These are phyloP conservation scores for Plasmodium sp. DNA, from an alignment of 169 alveolate species.

Conservation along the genomic window DNA sequence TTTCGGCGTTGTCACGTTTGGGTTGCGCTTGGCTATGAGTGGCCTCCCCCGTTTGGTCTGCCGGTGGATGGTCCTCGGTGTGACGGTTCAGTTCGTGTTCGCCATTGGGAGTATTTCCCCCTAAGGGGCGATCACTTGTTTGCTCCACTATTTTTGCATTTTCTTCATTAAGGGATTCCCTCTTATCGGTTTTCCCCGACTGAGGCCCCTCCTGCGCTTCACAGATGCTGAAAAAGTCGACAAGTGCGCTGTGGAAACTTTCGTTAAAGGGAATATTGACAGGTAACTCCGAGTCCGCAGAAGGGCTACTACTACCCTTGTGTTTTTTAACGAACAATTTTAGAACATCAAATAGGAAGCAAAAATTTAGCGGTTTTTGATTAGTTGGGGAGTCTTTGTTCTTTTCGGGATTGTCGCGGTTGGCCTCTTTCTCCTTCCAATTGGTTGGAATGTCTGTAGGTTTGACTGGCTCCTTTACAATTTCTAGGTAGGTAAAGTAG, in stretches of 20 bases:
- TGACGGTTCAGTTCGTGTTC: background rate
- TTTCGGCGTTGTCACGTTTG: background rate
- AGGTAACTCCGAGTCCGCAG: conserved; percentile 1
- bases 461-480: background rate
- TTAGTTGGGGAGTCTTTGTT: background rate
- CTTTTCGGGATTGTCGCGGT: background rate
- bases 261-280: conserved; percentile 11
- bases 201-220: background rate
- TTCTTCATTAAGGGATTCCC: background rate
- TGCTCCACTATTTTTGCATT: background rate
- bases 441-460: background rate
- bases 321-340: conserved; percentile 40
- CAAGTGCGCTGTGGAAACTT: background rate
- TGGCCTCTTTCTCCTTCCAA: background rate
- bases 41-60: background rate
- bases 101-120: background rate
- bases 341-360: conserved; percentile 37
- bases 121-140: background rate
- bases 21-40: background rate
- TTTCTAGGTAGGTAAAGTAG: conserved; percentile 50
- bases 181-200: background rate
- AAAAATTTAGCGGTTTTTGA: conserved; percentile 31
- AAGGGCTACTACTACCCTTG: background rate
- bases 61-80: background rate
- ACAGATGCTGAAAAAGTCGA: background rate